Conservation (phyloP, 2,329 filamentous ascomycete species). For the Neonectria neomacrospora region DNA sequence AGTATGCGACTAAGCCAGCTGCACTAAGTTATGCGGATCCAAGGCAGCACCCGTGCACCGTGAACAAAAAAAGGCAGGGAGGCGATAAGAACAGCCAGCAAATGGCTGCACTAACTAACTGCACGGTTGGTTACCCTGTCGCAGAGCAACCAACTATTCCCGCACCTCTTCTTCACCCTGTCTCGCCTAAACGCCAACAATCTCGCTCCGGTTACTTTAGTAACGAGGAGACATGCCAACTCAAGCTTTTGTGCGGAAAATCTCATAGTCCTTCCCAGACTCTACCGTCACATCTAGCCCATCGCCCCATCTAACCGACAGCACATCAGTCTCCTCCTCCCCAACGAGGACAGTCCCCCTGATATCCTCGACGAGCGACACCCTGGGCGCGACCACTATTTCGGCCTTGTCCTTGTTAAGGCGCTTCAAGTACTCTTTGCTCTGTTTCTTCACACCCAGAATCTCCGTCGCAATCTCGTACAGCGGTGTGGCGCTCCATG, state of each 20-base stretch:
- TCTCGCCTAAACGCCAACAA: no score
- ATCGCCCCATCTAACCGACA: conserved; percentile 8
- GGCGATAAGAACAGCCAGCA: no score
- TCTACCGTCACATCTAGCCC: not conserved
- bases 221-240: not conserved
- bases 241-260: not conserved
- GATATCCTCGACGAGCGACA: conserved; percentile 3
- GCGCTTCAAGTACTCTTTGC: conserved; percentile 13
- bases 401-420: not conserved
- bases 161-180: no score
- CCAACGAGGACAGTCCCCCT: conserved; percentile 7
- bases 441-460: conserved; percentile 10
- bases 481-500: conserved; percentile 12
- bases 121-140: no score
- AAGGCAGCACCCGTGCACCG: no score
- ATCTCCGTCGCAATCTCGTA: conserved; percentile 18
- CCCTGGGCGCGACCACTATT: conserved; percentile 10
- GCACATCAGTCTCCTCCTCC: not conserved
- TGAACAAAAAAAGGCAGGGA: no score
- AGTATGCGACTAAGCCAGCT: no score
- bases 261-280: not conserved
- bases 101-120: no score
- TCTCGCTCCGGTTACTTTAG: not conserved
- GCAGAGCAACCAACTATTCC: no score
- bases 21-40: not conserved